A percentile compares a stretch with the other conserved stretches of the same genome.
Conservation (phyloP, 2,329 filamentous ascomycete species). For the Cadophora sp. region DNA sequence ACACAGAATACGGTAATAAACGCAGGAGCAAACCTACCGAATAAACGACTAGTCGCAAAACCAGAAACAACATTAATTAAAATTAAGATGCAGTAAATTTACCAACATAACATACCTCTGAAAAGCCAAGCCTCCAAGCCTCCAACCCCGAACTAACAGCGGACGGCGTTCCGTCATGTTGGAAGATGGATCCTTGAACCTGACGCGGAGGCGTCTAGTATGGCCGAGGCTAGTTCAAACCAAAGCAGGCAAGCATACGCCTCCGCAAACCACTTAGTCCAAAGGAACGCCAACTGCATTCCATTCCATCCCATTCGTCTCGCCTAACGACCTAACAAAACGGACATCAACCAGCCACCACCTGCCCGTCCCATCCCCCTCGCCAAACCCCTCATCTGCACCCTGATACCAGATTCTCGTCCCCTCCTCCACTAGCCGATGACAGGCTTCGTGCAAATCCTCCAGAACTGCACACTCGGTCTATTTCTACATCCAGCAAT, state of each 20-base stretch:
- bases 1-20: too few species aligned
- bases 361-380: not conserved
- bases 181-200: not conserved
- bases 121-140: too few species aligned
- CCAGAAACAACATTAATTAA: not conserved
- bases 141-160: not conserved
- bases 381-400: slow-evolving; percentile 3
- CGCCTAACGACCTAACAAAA: too few species aligned
- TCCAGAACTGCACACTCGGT: not conserved
- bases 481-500: not conserved
- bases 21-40: slow-evolving; percentile 9
- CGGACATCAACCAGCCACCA: slow-evolving; percentile 13
- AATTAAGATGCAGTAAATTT: not conserved
- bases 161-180: slow-evolving; percentile 19
- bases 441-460: slow-evolving; percentile 9
- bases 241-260: not conserved
- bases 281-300: not conserved
- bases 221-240: slow-evolving; percentile 11
- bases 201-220: slow-evolving; percentile 13
- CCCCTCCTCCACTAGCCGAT: not conserved
- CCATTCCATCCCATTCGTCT: not conserved
- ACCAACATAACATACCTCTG: not conserved
- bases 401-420: not conserved
- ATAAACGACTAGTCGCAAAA: not conserved
- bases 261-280: not conserved